Evolutionary conservation across 768 basidiomycete species (phyloP).

Genomic region (Boletus vermiculosoides): DNA sequence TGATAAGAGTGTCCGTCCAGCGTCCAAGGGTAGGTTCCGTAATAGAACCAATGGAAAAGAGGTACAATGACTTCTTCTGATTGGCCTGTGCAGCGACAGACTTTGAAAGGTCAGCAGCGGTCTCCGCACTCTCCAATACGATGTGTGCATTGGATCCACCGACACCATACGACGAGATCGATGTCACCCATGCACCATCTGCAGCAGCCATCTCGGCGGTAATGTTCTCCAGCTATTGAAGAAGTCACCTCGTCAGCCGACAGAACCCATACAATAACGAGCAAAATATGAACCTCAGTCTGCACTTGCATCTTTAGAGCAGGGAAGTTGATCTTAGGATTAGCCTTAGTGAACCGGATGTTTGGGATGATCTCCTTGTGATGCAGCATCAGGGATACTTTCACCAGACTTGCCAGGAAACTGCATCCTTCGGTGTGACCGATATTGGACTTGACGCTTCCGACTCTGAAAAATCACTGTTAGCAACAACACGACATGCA

Average conservation of each 20-base stretch:
- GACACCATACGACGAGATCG: slow-evolving; percentile 34
- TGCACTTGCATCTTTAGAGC: slow-evolving; percentile 28
- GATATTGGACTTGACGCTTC: slow-evolving; percentile 28
- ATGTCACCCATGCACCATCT: slow-evolving; percentile 31
- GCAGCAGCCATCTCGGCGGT: slow-evolving; percentile 28
- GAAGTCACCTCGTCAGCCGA: neutral
- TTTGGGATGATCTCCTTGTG: slow-evolving; percentile 30
- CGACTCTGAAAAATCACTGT: slow-evolving; percentile 16
- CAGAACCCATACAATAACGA: neutral
- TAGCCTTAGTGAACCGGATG: slow-evolving; percentile 29
- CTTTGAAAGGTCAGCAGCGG: slow-evolving; percentile 13
- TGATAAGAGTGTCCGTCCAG: slow-evolving; percentile 25
- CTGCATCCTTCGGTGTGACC: slow-evolving; percentile 31
- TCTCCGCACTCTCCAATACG: slow-evolving; percentile 29
- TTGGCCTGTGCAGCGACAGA: neutral
- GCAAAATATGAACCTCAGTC: slow-evolving; percentile 16
- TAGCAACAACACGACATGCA: neutral
- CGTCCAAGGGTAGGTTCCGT: slow-evolving; percentile 26
- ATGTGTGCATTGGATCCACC: slow-evolving; percentile 36
- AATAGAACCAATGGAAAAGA: slow-evolving; percentile 29
- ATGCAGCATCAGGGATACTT: slow-evolving; percentile 34
- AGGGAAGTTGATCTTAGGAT: slow-evolving; percentile 27
- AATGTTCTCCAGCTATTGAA: slow-evolving; percentile 22
- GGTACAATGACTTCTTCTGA: slow-evolving; percentile 21
- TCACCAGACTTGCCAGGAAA: slow-evolving; percentile 36